A percentile compares a stretch with the other conserved stretches of the same genome.
Evolutionary conservation across 2,329 filamentous ascomycete genomes (phyloP).

Genomic region (Fusarium sp.): DNA sequence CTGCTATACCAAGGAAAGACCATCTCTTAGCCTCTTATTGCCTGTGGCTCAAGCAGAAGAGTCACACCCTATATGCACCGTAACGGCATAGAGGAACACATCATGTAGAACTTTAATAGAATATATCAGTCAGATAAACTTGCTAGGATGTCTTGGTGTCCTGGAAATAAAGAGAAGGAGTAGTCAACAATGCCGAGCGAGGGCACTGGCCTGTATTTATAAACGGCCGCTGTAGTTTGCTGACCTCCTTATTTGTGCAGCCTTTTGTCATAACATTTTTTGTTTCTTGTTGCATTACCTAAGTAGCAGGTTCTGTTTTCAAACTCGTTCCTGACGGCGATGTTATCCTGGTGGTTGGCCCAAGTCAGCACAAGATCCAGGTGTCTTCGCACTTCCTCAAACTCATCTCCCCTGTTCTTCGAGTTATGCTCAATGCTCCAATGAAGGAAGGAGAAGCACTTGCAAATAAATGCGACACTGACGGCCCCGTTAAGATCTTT

Average conservation of each 20-base stretch:
- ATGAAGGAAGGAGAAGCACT: background rate
- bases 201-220: background rate
- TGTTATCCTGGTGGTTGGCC: conserved; percentile 1
- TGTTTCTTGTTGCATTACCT: background rate
- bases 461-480: accelerated
- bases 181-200: background rate
- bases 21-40: background rate
- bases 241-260: no score
- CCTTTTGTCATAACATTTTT: background rate
- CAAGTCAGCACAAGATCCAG: background rate
- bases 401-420: background rate
- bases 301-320: no score
- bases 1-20: background rate
- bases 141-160: accelerated
- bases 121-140: accelerated
- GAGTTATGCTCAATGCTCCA: background rate
- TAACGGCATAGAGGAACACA: background rate
- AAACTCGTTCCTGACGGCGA: background rate
- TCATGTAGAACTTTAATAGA: background rate
- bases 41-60: background rate
- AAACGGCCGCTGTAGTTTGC: background rate
- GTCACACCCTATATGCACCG: background rate
- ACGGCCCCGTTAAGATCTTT: accelerated
- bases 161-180: background rate
- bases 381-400: background rate